Evolutionary conservation across 345 rosid genomes (phyloP).

Genomic region (Camelina laxa): DNA sequence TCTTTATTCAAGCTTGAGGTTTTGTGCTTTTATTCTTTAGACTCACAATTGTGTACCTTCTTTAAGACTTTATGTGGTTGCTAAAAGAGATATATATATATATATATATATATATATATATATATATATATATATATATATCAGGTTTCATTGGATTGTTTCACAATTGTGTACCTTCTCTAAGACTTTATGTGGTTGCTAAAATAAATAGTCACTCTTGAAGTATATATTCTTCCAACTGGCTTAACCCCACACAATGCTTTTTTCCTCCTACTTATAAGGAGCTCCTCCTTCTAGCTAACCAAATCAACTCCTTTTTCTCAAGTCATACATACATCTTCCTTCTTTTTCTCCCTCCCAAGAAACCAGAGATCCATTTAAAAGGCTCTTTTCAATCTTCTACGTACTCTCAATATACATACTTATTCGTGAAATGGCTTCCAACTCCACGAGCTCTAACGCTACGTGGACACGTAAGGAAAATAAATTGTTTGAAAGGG

Average conservation of each 20-base stretch:
- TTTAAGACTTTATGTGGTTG: too few species aligned
- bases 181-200: constrained; percentile 55
- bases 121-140: too few species aligned
- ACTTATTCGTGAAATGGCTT: constrained; percentile 51
- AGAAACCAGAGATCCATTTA: constrained; percentile 5
- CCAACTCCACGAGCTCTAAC: constrained; percentile 54
- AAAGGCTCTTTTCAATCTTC: neutral
- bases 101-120: too few species aligned
- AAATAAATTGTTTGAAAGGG: constrained; percentile 83
- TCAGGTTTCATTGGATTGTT: constrained; percentile 32
- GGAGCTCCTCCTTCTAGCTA: constrained; percentile 45
- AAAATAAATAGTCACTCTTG: constrained; percentile 57
- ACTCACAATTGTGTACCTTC: too few species aligned
- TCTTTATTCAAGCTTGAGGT: too few species aligned
- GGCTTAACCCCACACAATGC: constrained; percentile 61
- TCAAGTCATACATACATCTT: constrained; percentile 33
- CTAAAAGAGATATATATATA: too few species aligned
- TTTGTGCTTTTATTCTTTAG: too few species aligned
- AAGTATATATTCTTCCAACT: constrained; percentile 70
- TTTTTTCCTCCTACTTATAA: constrained; percentile 62
- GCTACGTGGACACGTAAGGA: constrained; percentile 72
- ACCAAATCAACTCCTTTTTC: constrained; percentile 35
- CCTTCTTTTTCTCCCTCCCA: constrained; percentile 29
- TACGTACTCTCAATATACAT: neutral
- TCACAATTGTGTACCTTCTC: constrained; percentile 25